phyloP scores from a whole-genome alignment of 2,329 filamentous ascomycete species.

The Penicillium sp. region DNA sequence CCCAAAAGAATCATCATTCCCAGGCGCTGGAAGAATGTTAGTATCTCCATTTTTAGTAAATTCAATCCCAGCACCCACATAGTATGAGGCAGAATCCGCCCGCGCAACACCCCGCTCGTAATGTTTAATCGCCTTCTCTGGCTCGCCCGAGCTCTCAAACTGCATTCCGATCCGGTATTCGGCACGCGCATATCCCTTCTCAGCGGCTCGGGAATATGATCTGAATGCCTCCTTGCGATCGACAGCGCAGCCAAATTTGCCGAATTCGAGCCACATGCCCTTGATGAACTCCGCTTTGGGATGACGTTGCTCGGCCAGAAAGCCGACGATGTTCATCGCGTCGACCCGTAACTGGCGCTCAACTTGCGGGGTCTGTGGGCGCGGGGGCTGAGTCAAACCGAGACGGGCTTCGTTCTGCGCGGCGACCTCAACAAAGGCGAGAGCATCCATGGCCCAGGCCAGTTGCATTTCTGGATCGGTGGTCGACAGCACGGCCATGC shows the following conservation, averaged over 20 bases:
- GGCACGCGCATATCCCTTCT: conserved; percentile 80
- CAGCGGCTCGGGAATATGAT: conserved; percentile 80
- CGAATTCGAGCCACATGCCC: conserved; percentile 97
- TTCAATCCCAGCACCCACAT: conserved; percentile 42
- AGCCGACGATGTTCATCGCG: conserved; percentile 86
- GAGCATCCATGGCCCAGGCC: conserved; percentile 90
- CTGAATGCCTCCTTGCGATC: conserved; percentile 94
- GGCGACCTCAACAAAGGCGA: conserved; percentile 83
- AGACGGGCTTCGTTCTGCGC: conserved; percentile 73
- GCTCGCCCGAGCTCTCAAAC: conserved; percentile 91
- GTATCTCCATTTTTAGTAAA: conserved; percentile 9
- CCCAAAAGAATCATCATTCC: conserved; percentile 98
- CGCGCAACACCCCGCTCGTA: conserved; percentile 78
- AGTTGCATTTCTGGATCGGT: conserved; percentile 96
- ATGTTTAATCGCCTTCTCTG: conserved; percentile 84
- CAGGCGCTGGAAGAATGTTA: conserved; percentile 60
- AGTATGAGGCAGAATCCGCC: conserved; percentile 83
- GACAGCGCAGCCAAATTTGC: conserved; percentile 83
- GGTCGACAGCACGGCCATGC: conserved; percentile 80
- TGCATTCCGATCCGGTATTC: conserved; percentile 99
- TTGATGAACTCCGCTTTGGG: conserved; percentile 92
- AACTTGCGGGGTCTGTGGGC: conserved; percentile 76
- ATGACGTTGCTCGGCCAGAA: conserved; percentile 86
- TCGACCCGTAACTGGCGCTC: conserved; percentile 87
- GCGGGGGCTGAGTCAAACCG: conserved; percentile 55